Evolutionary conservation across 345 rosid species (phyloP).

Genomic region (Melaleuca alternifolia): DNA sequence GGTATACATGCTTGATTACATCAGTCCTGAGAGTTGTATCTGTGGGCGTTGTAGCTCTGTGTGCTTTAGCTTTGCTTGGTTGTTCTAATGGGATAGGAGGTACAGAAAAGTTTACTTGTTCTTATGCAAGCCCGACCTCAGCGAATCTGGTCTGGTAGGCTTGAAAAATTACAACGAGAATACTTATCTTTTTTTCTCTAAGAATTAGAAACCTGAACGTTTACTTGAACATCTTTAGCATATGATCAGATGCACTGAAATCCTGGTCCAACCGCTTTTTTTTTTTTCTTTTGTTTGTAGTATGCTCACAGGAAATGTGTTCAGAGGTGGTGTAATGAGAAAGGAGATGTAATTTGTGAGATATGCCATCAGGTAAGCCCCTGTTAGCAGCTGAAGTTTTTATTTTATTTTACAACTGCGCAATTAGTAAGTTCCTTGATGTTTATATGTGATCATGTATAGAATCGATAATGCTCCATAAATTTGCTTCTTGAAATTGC

Average conservation of each 20-base stretch:
- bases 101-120: not conserved
- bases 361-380: slow-evolving; percentile 80
- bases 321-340: slow-evolving; percentile 96
- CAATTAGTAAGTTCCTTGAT: not conserved
- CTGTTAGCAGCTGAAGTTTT: not conserved
- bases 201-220: not conserved
- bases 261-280: not conserved
- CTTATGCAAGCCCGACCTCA: not conserved
- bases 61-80: not conserved
- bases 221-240: not conserved
- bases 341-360: slow-evolving; percentile 87
- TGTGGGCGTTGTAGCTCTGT: not conserved
- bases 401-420: not conserved
- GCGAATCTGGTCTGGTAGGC: not conserved
- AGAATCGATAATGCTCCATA: not conserved
- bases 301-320: slow-evolving; percentile 98
- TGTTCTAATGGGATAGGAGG: not conserved
- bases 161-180: not conserved
- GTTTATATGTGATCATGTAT: not conserved
- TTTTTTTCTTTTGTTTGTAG: slow-evolving; percentile 18
- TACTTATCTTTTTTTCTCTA: not conserved
- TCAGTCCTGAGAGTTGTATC: not conserved
- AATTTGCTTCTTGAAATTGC: not conserved
- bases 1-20: not conserved
- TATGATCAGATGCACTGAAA: not conserved